phyloP scores from a whole-genome alignment of 805 yeast genomes.

The Myxozyma monticola region DNA sequence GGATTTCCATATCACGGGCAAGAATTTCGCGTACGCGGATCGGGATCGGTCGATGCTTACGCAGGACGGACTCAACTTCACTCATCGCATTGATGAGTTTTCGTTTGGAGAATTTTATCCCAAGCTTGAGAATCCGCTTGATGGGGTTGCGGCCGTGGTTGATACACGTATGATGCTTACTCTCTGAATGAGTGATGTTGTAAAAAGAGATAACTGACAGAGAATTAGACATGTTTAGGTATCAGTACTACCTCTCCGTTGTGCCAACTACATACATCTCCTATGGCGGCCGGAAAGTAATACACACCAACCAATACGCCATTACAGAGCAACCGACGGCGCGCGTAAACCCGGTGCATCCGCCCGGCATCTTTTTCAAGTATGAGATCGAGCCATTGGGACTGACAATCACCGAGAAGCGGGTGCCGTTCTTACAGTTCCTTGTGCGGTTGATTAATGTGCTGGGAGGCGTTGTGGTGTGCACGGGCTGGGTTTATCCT shows the following conservation, averaged over 20 bases:
- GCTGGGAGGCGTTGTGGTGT: conserved; percentile 74
- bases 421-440: conserved; percentile 78
- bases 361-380: conserved; percentile 73
- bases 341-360: conserved; percentile 30
- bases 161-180: conserved; percentile 44
- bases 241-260: conserved; percentile 68
- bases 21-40: conserved; percentile 63
- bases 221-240: conserved; percentile 37
- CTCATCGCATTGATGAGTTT: conserved; percentile 82
- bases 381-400: conserved; percentile 89
- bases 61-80: conserved; percentile 57
- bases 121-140: conserved; percentile 82
- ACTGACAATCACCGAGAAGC: conserved; percentile 63
- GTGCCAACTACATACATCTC: conserved; percentile 79
- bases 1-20: conserved; percentile 78
- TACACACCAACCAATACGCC: conserved; percentile 87
- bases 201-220: not conserved
- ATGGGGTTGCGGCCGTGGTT: conserved; percentile 63
- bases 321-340: conserved; percentile 45
- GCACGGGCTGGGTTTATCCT: conserved; percentile 27
- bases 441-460: conserved; percentile 76
- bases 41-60: conserved; percentile 2
- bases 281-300: conserved; percentile 56
- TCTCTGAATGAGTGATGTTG: not conserved
- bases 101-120: conserved; percentile 93